These are phyloP conservation scores for Nymphaea thermarum DNA, from an alignment of 164 flowering plant species.

Conservation along the genomic window DNA sequence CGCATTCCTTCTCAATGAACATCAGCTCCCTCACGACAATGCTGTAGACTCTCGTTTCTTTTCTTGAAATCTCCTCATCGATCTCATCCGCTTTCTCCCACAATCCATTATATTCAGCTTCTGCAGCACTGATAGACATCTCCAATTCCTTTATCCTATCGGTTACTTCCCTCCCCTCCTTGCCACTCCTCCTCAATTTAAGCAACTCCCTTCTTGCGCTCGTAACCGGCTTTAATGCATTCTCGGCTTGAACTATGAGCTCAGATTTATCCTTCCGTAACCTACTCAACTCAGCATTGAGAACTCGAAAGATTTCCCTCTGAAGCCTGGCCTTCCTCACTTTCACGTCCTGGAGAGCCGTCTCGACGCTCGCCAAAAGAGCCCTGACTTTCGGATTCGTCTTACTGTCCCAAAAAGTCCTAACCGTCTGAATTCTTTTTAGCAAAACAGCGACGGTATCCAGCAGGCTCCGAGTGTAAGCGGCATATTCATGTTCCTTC, in stretches of 20 bases:
- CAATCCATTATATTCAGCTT: conserved; percentile 38
- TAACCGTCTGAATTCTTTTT: conserved; percentile 41
- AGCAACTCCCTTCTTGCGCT: conserved; percentile 24
- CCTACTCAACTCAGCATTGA: conserved; percentile 32
- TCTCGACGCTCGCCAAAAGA: conserved; percentile 17
- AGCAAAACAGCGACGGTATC: conserved; percentile 36
- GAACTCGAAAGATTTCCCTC: conserved; percentile 30
- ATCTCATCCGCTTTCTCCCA: conserved; percentile 56
- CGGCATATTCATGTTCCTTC: conserved; percentile 41
- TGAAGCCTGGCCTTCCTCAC: conserved; percentile 31
- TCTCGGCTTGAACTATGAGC: conserved; percentile 23
- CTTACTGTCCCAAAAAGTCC: conserved; percentile 23
- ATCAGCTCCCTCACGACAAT: conserved; percentile 62
- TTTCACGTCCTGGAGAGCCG: conserved; percentile 42
- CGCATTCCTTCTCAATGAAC: conserved; percentile 65
- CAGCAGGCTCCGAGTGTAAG: conserved; percentile 39
- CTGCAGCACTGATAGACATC: conserved; percentile 22
- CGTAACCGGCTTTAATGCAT: conserved; percentile 18
- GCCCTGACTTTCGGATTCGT: neutral
- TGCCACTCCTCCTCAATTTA: conserved; percentile 16
- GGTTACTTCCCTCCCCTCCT: conserved; percentile 16
- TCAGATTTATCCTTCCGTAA: conserved; percentile 27
- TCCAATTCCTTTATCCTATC: conserved; percentile 27
- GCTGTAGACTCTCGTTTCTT: conserved; percentile 50
- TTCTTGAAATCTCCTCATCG: conserved; percentile 51